Base-by-base conservation (phyloP, 129 eudicot species). In the Mikania micrantha region DNA sequence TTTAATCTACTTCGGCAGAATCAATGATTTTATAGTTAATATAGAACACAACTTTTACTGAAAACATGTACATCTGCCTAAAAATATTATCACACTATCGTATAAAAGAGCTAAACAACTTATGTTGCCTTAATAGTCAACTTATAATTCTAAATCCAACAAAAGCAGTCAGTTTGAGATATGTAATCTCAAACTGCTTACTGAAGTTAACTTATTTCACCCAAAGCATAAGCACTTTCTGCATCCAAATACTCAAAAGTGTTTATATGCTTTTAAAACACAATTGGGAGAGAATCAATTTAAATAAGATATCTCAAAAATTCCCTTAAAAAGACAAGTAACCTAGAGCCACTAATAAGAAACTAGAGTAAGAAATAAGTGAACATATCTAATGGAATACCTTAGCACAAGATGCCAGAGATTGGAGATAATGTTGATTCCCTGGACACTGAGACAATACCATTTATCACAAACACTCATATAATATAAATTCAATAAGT, bases 371-470 rank as follows among this genome's bases (percentile, higher is more conserved):
- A 48, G 21, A 48, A 35, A 72, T 4, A 62, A 9, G 63, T 36
- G 34, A 35, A 27, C 15, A 63, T 11, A 60, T 35, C 7, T 42
- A 27, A 28, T 22, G 17, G n/a, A 36, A 42, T 79, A 83, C 88
- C 88, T 79, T 68, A n/a, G 82, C 75, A 67, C 79, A 66, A 1
- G 79, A 77, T 64, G 77, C 84, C 80, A 83, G 73, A 70, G 88
- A 76, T 70, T 76, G 77, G 44, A 49, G 71, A 74, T 82, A 85
- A 69, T 73, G 80, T 22, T 85, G 85, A 67, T 82, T 78, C 40
- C 79, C 80, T 66, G 91, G 91, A 57, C 70, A 78, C 91, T 82
- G 63, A 54, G 40, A 67, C 61, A 69, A 64, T 9, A 74, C 54
- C 75, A 32, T 40, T 60, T 27, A 57, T 36, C 67, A 60, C 31